phyloP scores from a whole-genome alignment of 2,329 filamentous ascomycete genomes.

The Pseudohalonectria lignicola region DNA sequence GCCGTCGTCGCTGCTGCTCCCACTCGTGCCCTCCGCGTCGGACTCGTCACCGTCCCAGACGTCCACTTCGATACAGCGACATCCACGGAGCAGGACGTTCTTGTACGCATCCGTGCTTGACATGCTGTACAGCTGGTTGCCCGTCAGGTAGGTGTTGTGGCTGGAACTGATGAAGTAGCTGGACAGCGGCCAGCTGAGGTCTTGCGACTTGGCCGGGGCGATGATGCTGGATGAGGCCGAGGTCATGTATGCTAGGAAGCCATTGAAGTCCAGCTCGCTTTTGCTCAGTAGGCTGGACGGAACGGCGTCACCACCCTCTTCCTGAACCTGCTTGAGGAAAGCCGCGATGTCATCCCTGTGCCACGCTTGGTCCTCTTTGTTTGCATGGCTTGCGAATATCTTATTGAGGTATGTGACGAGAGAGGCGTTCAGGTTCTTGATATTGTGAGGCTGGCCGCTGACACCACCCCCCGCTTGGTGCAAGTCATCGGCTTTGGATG shows the following conservation, averaged over 20 bases:
- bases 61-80: constrained; percentile 87
- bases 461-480: constrained; percentile 37
- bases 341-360: constrained; percentile 28
- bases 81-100: constrained; percentile 70
- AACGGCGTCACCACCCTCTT: constrained; percentile 24
- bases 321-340: constrained; percentile 36
- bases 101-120: constrained; percentile 86
- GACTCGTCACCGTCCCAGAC: constrained; percentile 83
- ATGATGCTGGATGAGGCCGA: constrained; percentile 33
- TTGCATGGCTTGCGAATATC: constrained; percentile 33
- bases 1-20: constrained; percentile 27
- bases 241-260: constrained; percentile 45
- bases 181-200: constrained; percentile 67
- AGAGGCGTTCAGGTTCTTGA: constrained; percentile 28
- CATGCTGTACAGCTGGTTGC: constrained; percentile 76
- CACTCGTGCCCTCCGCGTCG: constrained; percentile 55
- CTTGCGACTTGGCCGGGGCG: constrained; percentile 26
- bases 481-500: constrained; percentile 16
- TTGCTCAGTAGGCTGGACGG: constrained; percentile 12
- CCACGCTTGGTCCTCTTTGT: constrained; percentile 29
- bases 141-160: constrained; percentile 88
- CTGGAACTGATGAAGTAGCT: constrained; percentile 93
- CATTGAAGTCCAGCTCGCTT: constrained; percentile 30
- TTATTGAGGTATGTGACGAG: constrained; percentile 30
- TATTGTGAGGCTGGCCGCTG: constrained; percentile 25